phyloP scores from a whole-genome alignment of 257 asterid species.

The Avicennia marina region DNA sequence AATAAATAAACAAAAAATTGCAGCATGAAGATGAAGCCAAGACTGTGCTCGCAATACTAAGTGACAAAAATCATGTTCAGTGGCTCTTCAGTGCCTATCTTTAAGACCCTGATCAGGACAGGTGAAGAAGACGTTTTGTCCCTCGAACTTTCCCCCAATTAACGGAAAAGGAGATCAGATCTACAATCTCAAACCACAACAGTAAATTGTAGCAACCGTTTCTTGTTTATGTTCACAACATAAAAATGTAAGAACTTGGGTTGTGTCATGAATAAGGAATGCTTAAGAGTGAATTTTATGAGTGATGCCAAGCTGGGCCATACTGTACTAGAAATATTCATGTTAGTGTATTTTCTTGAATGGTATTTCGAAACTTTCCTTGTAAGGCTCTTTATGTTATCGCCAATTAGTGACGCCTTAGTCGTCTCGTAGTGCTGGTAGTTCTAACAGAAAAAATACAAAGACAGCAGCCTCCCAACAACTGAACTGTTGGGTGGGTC shows the following conservation, averaged over 20 bases:
- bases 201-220: background rate
- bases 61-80: slow-evolving; percentile 26
- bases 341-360: no score
- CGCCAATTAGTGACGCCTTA: slow-evolving; percentile 18
- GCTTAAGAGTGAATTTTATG: slow-evolving; percentile 10
- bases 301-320: slow-evolving; percentile 13
- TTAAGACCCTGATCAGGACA: background rate
- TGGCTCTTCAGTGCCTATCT: slow-evolving; percentile 12
- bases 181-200: background rate
- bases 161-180: background rate
- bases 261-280: background rate
- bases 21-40: slow-evolving; percentile 12
- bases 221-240: background rate
- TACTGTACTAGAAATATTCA: background rate
- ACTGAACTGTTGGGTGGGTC: background rate
- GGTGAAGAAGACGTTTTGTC: slow-evolving; percentile 6
- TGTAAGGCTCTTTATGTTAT: slow-evolving; percentile 19
- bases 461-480: slow-evolving; percentile 19
- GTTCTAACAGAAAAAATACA: slow-evolving; percentile 17
- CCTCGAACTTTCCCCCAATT: background rate
- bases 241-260: background rate
- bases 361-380: slow-evolving; percentile 25
- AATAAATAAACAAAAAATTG: no score
- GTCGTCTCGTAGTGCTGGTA: slow-evolving; percentile 25
- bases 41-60: background rate